phyloP scores from a whole-genome alignment of 2,329 filamentous ascomycete genomes.

The Aspergillus sclerotialis region DNA sequence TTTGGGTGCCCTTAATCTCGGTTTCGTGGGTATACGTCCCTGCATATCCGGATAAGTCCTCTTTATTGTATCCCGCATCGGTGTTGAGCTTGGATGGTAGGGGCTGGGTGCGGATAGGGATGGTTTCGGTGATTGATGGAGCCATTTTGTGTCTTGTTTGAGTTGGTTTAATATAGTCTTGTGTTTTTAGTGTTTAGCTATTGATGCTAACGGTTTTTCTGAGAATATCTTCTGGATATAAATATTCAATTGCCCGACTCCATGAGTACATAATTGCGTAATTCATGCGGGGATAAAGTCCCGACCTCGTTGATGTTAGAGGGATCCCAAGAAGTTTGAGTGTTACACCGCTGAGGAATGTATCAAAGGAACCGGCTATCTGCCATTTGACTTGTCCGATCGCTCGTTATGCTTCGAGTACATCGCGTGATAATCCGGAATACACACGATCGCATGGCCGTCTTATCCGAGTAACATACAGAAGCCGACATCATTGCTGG shows the following conservation, averaged over 20 bases:
- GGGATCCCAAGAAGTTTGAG: no score
- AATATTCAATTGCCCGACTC: no score
- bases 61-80: slow-evolving; percentile 29
- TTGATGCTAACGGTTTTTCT: no score
- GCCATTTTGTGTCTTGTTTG: slow-evolving; percentile 20
- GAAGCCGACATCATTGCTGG: no score
- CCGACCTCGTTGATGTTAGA: no score
- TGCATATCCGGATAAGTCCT: slow-evolving; percentile 27
- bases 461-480: no score
- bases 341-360: no score
- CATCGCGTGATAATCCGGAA: slow-evolving; percentile 15
- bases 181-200: no score
- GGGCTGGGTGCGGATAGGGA: slow-evolving; percentile 20
- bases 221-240: no score
- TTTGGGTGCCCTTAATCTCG: slow-evolving; percentile 48
- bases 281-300: slow-evolving; percentile 19
- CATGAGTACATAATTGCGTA: slow-evolving; percentile 13
- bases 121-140: slow-evolving; percentile 25
- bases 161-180: no score
- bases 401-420: slow-evolving; percentile 1
- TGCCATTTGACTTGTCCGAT: not conserved
- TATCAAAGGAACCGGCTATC: not conserved
- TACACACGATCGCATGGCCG: no score
- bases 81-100: slow-evolving; percentile 19
- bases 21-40: slow-evolving; percentile 37